phyloP scores from a whole-genome alignment of 345 rosid species.

The Melaleuca quinquenervia region DNA sequence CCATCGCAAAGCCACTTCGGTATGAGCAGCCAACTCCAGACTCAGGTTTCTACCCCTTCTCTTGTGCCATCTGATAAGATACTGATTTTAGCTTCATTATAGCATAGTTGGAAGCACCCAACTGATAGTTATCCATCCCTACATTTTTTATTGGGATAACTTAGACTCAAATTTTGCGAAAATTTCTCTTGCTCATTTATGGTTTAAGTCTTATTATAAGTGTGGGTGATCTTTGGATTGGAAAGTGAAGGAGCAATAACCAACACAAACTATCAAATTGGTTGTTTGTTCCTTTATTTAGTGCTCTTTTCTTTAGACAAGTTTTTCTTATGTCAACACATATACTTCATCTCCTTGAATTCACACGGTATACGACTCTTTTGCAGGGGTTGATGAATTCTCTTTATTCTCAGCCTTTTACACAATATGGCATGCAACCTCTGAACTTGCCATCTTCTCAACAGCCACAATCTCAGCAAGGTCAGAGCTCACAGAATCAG shows the following conservation, averaged over 20 bases:
- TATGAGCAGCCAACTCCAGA: slow-evolving; percentile 67
- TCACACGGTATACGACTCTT: neutral
- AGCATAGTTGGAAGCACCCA: neutral
- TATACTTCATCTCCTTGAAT: neutral
- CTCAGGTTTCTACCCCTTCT: slow-evolving; percentile 57
- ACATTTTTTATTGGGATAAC: neutral
- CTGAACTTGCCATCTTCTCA: slow-evolving; percentile 55
- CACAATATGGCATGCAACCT: slow-evolving; percentile 77
- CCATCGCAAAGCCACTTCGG: slow-evolving; percentile 73
- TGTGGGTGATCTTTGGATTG: neutral
- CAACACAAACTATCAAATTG: neutral
- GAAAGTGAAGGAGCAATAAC: too few species aligned
- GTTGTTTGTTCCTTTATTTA: neutral
- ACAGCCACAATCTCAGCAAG: slow-evolving; percentile 49
- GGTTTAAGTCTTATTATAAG: neutral
- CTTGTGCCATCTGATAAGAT: neutral
- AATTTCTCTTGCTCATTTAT: neutral
- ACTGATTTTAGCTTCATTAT: neutral
- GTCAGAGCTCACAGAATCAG: slow-evolving; percentile 76
- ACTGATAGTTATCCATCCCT: neutral
- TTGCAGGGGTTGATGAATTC: slow-evolving; percentile 85
- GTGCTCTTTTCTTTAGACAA: neutral
- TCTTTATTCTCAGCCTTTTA: slow-evolving; percentile 88
- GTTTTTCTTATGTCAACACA: neutral
- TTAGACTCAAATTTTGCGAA: neutral